Evolutionary conservation across 257 asterid species (phyloP).

Genomic region (Jasminum sambac): DNA sequence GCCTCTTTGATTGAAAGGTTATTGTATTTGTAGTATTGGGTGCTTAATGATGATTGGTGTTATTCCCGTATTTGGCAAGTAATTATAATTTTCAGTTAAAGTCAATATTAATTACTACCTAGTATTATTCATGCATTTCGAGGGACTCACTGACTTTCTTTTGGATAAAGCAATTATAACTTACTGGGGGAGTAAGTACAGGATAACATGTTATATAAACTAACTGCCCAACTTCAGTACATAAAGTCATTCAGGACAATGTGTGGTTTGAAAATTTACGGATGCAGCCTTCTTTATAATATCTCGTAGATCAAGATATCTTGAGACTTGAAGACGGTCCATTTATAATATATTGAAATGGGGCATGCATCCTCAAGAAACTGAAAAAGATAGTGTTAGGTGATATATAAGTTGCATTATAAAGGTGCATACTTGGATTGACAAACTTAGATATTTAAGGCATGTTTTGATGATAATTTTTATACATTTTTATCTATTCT

Average conservation of each 20-base stretch:
- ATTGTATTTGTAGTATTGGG: not conserved
- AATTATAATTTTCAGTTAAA: too few relatives aligned
- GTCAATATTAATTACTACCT: too few relatives aligned
- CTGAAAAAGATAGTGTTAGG: not conserved
- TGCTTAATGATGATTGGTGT: not conserved
- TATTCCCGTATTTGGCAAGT: not conserved
- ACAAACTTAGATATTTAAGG: too few relatives aligned
- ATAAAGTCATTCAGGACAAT: not conserved
- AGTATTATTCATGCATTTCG: too few relatives aligned
- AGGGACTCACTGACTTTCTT: too few relatives aligned
- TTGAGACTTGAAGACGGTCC: not conserved
- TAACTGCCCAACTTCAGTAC: not conserved
- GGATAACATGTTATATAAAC: not conserved
- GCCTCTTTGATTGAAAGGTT: not conserved
- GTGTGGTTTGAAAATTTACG: not conserved
- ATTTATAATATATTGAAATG: not conserved
- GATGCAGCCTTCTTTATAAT: not conserved
- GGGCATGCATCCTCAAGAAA: not conserved
- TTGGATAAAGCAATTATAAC: too few relatives aligned
- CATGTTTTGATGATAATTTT: too few relatives aligned
- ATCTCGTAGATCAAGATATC: not conserved
- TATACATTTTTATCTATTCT: too few relatives aligned
- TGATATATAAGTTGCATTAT: not conserved
- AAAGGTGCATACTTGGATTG: not conserved
- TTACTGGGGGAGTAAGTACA: not conserved